Evolutionary conservation across 1,284 basidiomycete species (phyloP).

Genomic region (Salmacisia buchloeana): DNA sequence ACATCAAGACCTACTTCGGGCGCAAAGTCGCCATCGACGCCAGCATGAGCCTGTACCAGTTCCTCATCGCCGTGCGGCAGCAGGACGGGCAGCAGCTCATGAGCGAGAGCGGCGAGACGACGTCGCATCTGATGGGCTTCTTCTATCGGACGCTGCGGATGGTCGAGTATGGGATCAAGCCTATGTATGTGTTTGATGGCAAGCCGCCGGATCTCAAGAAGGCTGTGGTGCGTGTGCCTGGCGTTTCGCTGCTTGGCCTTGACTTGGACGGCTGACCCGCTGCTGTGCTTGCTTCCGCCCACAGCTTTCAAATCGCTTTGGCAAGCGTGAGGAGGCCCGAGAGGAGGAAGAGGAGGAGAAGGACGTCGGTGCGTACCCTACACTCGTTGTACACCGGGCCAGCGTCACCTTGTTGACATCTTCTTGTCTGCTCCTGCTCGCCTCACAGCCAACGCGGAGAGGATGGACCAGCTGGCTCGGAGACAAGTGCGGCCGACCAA

Average conservation of each 20-base stretch:
- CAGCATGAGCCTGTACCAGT: constrained; percentile 61
- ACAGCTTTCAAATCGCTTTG: constrained; percentile 87
- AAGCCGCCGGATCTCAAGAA: constrained; percentile 96
- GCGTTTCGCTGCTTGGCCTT: too few species aligned
- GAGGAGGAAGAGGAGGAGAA: constrained; percentile 93
- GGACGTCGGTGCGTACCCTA: constrained; percentile 73
- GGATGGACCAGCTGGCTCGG: constrained; percentile 82
- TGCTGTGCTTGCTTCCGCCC: neutral
- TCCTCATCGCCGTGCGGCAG: constrained; percentile 93
- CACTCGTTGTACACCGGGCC: neutral
- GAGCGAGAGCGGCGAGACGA: constrained; percentile 89
- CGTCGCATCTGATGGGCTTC: constrained; percentile 91
- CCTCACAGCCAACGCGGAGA: constrained; percentile 60
- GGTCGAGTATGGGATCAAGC: constrained; percentile 98
- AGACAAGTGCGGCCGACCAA: constrained; percentile 90
- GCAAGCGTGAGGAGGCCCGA: constrained; percentile 82
- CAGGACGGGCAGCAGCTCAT: constrained; percentile 93
- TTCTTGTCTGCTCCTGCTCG: neutral
- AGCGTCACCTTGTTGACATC: neutral
- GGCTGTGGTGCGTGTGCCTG: constrained; percentile 65
- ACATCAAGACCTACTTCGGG: constrained; percentile 88
- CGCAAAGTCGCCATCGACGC: constrained; percentile 98
- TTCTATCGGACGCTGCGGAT: constrained; percentile 82
- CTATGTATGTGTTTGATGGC: constrained; percentile 96
- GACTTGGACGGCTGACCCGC: neutral